These are phyloP conservation scores for Coniochaeta sp. DNA, from an alignment of 2,329 filamentous ascomycete species.

Conservation along the genomic window DNA sequence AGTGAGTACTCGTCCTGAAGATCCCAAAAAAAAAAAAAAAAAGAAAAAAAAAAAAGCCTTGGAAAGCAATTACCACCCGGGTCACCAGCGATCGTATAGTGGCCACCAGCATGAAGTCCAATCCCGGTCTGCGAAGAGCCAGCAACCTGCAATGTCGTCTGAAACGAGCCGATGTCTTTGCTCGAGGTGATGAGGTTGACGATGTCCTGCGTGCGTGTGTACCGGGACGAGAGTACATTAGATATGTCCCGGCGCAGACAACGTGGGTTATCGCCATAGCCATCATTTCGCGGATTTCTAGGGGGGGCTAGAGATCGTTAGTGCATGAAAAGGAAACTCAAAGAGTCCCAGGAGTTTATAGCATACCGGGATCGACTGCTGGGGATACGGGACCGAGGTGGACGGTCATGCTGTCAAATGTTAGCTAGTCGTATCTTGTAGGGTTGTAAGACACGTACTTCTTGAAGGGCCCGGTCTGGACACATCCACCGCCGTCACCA, in stretches of 20 bases:
- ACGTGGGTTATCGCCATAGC: constrained; percentile 35
- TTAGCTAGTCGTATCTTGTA: not conserved
- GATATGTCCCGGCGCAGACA: constrained; percentile 35
- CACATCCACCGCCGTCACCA: constrained; percentile 49
- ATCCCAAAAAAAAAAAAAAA: too few relatives aligned
- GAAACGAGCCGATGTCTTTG: constrained; percentile 31
- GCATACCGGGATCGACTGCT: constrained; percentile 15
- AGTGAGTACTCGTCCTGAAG: too few relatives aligned
- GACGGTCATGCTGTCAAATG: constrained; percentile 25
- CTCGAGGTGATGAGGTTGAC: constrained; percentile 27
- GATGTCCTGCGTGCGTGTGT: constrained; percentile 19
- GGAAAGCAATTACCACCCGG: constrained; percentile 20
- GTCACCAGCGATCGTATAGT: constrained; percentile 29
- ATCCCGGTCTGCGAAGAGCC: constrained; percentile 12
- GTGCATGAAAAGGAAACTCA: too few relatives aligned
- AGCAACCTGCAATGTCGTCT: constrained; percentile 34
- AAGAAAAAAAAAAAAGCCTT: too few relatives aligned
- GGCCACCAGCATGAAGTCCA: constrained; percentile 23
- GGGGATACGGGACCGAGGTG: constrained; percentile 26
- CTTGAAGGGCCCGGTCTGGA: constrained; percentile 42
- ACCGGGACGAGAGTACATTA: constrained; percentile 19
- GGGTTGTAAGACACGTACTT: constrained; percentile 22
- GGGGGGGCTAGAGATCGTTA: too few relatives aligned
- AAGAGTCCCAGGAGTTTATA: too few relatives aligned
- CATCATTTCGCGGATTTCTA: constrained; percentile 22